Base-by-base conservation (phyloP, 2,329 filamentous ascomycete species). In the Aspergillus thermomutatus region DNA sequence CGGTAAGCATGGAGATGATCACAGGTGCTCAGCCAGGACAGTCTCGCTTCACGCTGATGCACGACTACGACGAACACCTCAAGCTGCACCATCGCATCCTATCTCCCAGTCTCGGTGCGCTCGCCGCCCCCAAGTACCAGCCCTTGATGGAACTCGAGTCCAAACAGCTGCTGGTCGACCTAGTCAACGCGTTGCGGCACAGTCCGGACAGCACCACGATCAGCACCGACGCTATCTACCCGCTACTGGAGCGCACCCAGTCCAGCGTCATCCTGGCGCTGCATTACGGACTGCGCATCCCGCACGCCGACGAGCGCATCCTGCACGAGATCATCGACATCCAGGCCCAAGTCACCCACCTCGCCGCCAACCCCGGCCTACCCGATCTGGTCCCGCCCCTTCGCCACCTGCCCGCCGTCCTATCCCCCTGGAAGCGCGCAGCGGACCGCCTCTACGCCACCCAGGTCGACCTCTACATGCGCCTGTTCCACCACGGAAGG, bases 21-120 rank as follows among this genome's bases (percentile, higher is more conserved):
- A 68, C 64, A 1, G 59, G 52, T 9, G 62, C 65, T 10, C 21
- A 54, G 10, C 61, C 57, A 2, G 66, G 66, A 1, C 52, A 54
- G 28, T 68, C 64, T 1, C 57, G 59, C 11, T 67, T 67, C 43
- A 67, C 64, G 17, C 66, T 83, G 28, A 80, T 82, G 40, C 79
- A 82, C 61, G 78, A 79, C 4, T 80, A 82, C 64, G 80, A 80
- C 49, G 80, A 82, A 53, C 73, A 75, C 23, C 82, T 80, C 72
- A 77, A 73, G 48, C 64, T 77, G 8, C 70, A 80, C 41, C 72
- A 80, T 41, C 78, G 74, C 49, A 70, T 80, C 8, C 68, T 79
- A 2, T 73, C 79, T 53, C 76, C 79, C 46, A 79, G 80, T n/a
- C 72, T 83, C 21, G 81, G 78, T 1, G 76, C 78, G 1, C 75